These are phyloP conservation scores for Saccharomycodes ludwigii DNA, from an alignment of 805 yeast species.

Conservation along the genomic window DNA sequence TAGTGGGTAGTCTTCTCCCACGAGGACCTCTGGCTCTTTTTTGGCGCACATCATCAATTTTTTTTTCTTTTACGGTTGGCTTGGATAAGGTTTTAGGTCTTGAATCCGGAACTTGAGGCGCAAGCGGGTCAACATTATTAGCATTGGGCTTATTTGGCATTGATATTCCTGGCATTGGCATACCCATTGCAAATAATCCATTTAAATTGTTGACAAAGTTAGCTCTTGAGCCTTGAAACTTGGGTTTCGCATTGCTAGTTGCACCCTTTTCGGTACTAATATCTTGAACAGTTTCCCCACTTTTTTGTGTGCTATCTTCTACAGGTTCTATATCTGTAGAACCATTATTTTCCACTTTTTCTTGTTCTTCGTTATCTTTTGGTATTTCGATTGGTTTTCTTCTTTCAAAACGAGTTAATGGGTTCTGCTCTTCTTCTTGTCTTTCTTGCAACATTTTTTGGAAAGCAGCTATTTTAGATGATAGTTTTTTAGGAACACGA, in stretches of 20 bases:
- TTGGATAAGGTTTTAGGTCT: constrained; percentile 8
- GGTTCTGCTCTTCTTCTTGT: constrained; percentile 33
- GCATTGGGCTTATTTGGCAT: constrained; percentile 11
- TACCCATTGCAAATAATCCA: constrained; percentile 42
- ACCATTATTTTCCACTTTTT: neutral
- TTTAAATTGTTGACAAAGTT: constrained; percentile 47
- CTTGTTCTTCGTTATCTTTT: neutral
- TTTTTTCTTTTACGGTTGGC: neutral
- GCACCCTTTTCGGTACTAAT: constrained; percentile 8
- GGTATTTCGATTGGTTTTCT: constrained; percentile 3
- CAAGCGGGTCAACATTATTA: constrained; percentile 5
- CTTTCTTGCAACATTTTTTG: constrained; percentile 58
- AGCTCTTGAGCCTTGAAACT: constrained; percentile 26
- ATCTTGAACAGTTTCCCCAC: neutral
- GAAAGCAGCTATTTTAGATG: constrained; percentile 69
- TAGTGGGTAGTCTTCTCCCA: constrained; percentile 54
- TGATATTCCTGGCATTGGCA: constrained; percentile 20
- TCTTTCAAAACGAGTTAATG: constrained; percentile 10
- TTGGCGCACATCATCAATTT: constrained; percentile 26
- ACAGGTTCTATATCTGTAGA: neutral
- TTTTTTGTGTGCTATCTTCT: constrained; percentile 4
- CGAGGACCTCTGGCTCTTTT: constrained; percentile 62
- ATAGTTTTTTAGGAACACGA: constrained; percentile 64
- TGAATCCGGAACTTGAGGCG: constrained; percentile 2
- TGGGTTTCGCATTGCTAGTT: too few species aligned